These are phyloP conservation scores for Phytopythium ostracodes DNA, from an alignment of 352 stramenopile genomes.

Conservation along the genomic window DNA sequence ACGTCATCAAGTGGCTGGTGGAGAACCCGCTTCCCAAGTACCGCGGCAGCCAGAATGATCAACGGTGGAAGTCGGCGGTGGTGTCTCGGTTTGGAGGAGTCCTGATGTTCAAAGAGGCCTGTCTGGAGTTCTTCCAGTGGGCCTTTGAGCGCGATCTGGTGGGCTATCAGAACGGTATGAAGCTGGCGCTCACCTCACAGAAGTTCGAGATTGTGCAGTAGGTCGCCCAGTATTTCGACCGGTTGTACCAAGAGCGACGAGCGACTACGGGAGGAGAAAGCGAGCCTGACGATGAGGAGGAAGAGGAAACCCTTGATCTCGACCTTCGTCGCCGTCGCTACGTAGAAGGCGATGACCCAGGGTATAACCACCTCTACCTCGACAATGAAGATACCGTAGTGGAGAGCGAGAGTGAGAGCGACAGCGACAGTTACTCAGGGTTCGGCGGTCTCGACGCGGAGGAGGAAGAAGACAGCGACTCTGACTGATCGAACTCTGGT, in stretches of 20 bases:
- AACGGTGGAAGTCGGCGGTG: not conserved
- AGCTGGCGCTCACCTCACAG: not conserved
- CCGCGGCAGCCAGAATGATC: not conserved
- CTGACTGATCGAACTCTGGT: too few relatives aligned
- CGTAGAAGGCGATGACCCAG: too few relatives aligned
- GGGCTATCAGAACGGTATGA: not conserved
- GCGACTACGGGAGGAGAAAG: too few relatives aligned
- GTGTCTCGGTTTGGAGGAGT: not conserved
- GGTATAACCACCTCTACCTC: too few relatives aligned
- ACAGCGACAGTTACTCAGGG: too few relatives aligned
- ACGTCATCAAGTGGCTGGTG: not conserved
- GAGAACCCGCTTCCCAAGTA: not conserved
- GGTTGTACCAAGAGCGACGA: not conserved
- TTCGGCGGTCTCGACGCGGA: too few relatives aligned
- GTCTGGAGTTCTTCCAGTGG: not conserved
- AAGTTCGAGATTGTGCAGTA: not conserved
- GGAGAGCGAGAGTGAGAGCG: too few relatives aligned
- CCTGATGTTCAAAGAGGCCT: not conserved
- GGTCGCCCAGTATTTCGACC: not conserved
- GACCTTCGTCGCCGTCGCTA: too few relatives aligned
- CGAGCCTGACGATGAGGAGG: too few relatives aligned
- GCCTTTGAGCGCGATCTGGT: not conserved
- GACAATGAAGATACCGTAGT: too few relatives aligned
- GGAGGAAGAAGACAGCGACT: too few relatives aligned
- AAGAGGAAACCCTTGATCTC: too few relatives aligned